phyloP scores from a whole-genome alignment of 2,329 filamentous ascomycete species.

The Clonostachys rosea region DNA sequence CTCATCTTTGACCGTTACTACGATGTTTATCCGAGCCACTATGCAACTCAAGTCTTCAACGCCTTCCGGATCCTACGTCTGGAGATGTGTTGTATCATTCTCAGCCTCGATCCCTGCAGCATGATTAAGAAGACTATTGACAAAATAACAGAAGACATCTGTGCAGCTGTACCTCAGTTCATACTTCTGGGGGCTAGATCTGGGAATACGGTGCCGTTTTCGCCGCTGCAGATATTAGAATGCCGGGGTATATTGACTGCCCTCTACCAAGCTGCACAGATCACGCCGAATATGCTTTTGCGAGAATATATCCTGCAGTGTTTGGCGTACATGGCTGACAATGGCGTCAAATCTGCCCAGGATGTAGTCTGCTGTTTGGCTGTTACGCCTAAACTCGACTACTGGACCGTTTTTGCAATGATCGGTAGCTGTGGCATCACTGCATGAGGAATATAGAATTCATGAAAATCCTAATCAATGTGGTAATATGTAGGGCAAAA shows the following conservation, averaged over 20 bases:
- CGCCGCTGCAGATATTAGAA: neutral
- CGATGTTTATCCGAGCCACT: too few relatives aligned
- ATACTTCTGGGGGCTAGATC: neutral
- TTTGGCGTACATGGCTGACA: neutral
- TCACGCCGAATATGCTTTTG: neutral
- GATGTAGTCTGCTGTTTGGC: neutral
- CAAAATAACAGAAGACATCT: neutral
- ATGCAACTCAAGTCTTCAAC: too few relatives aligned
- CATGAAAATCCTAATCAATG: neutral
- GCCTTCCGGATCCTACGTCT: too few relatives aligned
- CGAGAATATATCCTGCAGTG: neutral
- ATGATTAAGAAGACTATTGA: too few relatives aligned
- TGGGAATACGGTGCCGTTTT: neutral
- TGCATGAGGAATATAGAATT: neutral
- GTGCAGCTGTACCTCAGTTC: neutral
- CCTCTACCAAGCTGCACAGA: neutral
- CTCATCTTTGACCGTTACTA: too few relatives aligned
- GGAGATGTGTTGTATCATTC: too few relatives aligned
- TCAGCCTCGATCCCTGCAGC: too few relatives aligned
- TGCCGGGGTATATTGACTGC: neutral
- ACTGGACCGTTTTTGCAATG: neutral
- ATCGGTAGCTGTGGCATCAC: neutral
- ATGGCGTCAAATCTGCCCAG: neutral
- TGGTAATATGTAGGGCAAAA: too few relatives aligned
- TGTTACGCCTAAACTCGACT: neutral